Evolutionary conservation across 1,139 yeast species (phyloP).

Genomic region (Nakaseomyces nivariensis): DNA sequence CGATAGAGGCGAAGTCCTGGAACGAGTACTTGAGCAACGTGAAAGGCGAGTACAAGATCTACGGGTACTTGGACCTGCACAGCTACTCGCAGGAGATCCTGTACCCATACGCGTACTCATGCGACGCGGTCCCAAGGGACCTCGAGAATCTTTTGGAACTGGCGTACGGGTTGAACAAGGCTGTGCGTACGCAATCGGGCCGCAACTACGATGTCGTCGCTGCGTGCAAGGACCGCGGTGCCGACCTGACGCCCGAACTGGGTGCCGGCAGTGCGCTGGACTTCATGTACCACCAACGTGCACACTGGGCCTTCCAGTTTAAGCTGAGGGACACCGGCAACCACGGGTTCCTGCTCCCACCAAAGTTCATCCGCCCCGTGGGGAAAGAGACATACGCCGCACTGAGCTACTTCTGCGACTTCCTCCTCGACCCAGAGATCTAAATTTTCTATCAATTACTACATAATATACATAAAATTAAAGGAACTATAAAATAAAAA

Average conservation of each 20-base stretch:
- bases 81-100: conserved; percentile 77
- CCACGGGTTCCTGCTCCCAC: conserved; percentile 74
- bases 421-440: conserved; percentile 40
- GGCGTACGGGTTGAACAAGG: conserved; percentile 70
- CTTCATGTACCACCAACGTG: conserved; percentile 73
- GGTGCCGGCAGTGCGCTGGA: conserved; percentile 80
- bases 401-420: conserved; percentile 57
- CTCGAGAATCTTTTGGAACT: conserved; percentile 71
- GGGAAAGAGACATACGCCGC: conserved; percentile 68
- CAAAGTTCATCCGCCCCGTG: conserved; percentile 60
- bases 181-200: conserved; percentile 55
- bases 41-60: conserved; percentile 48
- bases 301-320: conserved; percentile 76
- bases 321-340: conserved; percentile 76
- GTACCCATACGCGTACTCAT: conserved; percentile 75
- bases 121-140: conserved; percentile 64
- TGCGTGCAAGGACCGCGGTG: conserved; percentile 67
- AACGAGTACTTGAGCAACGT: conserved; percentile 53
- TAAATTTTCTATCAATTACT: conserved; percentile 5
- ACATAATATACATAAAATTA: background rate
- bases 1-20: conserved; percentile 61
- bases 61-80: conserved; percentile 74
- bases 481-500: background rate
- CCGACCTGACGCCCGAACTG: conserved; percentile 59
- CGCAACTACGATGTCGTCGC: conserved; percentile 58